These are phyloP conservation scores for Nemania bipapillata DNA, from an alignment of 2,329 filamentous ascomycete genomes.

Conservation along the genomic window DNA sequence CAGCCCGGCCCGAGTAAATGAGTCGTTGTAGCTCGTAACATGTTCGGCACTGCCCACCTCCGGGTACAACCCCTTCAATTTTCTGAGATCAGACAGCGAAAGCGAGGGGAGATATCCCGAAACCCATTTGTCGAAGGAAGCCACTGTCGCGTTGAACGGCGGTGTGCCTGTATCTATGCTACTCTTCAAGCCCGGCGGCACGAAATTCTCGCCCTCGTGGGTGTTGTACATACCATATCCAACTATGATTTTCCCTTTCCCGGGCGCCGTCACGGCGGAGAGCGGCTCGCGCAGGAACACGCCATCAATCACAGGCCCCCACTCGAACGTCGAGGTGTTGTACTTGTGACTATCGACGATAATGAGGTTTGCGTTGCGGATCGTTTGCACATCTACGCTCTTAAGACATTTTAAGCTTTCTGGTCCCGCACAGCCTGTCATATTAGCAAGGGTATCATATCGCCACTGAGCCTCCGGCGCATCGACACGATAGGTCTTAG, in stretches of 20 bases:
- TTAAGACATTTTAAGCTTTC: conserved; percentile 67
- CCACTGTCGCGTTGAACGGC: conserved; percentile 62
- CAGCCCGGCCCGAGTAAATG: conserved; percentile 64
- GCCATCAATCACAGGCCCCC: conserved; percentile 70
- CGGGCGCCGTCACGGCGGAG: conserved; percentile 54
- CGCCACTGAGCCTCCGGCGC: conserved; percentile 62
- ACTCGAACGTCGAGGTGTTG: conserved; percentile 67
- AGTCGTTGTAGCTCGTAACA: conserved; percentile 60
- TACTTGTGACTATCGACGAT: conserved; percentile 63
- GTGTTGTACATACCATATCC: conserved; percentile 69
- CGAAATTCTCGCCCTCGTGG: conserved; percentile 71
- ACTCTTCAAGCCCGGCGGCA: conserved; percentile 61
- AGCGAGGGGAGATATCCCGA: conserved; percentile 64
- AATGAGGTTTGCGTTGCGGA: conserved; percentile 63
- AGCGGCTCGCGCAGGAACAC: conserved; percentile 62
- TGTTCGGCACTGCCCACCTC: conserved; percentile 59
- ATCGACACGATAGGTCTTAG: conserved; percentile 66
- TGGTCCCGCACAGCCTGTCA: conserved; percentile 60
- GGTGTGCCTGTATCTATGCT: conserved; percentile 48
- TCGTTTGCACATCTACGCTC: conserved; percentile 61
- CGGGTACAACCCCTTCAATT: conserved; percentile 61
- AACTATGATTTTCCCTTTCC: conserved; percentile 50
- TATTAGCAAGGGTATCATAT: conserved; percentile 59
- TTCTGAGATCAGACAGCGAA: conserved; percentile 52
- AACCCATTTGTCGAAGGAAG: conserved; percentile 65